These are phyloP conservation scores for Telfairia occidentalis DNA, from an alignment of 331 rosid genomes.

Conservation along the genomic window DNA sequence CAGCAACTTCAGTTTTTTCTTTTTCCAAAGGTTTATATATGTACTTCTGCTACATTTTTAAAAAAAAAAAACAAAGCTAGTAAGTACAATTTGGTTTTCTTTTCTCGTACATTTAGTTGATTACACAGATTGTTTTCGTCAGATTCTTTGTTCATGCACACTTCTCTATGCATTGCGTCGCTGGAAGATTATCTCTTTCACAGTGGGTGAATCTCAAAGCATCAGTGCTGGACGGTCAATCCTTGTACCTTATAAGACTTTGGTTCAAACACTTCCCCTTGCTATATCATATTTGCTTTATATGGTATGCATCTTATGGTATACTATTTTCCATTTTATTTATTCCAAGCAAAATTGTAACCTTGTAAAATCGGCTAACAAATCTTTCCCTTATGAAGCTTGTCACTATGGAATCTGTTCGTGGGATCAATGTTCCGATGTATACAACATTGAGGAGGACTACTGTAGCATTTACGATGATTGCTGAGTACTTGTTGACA, in stretches of 20 bases:
- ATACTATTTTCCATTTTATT: not conserved
- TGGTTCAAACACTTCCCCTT: conserved; percentile 71
- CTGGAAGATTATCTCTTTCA: conserved; percentile 64
- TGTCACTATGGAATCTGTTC: conserved; percentile 89
- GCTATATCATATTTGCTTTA: conserved; percentile 83
- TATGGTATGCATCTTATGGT: conserved; percentile 44
- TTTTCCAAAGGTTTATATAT: not conserved
- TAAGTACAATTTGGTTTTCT: not conserved
- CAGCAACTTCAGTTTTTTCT: not conserved
- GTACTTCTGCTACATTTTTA: not conserved
- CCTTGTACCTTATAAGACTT: conserved; percentile 57
- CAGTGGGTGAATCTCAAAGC: conserved; percentile 33
- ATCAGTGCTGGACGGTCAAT: conserved; percentile 32
- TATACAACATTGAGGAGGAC: conserved; percentile 92
- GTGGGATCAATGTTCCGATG: conserved; percentile 99
- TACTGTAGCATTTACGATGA: conserved; percentile 87
- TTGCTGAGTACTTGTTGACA: conserved; percentile 57
- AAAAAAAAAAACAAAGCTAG: not conserved
- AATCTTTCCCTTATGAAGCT: conserved; percentile 55
- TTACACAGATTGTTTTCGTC: not conserved
- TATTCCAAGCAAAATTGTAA: not conserved
- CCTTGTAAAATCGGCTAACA: conserved; percentile 2
- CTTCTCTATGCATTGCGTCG: conserved; percentile 58
- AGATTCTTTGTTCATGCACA: conserved; percentile 70
- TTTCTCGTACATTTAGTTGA: not conserved